phyloP scores from a whole-genome alignment of 1,139 yeast species.

The Magnusiomyces ingens region DNA sequence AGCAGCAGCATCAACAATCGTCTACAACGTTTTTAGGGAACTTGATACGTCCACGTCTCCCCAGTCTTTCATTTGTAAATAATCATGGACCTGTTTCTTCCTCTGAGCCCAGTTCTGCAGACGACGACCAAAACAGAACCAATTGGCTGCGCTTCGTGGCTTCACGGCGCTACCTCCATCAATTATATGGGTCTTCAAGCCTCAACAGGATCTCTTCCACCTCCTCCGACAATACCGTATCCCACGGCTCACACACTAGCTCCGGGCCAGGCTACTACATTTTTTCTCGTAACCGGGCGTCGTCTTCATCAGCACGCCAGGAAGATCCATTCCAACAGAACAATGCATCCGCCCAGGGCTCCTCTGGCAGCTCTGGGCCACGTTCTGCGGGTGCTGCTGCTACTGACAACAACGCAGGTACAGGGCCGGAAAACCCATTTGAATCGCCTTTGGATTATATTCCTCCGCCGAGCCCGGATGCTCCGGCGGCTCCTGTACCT shows the following conservation, averaged over 20 bases:
- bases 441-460: too few species aligned
- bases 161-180: slow-evolving; percentile 20
- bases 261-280: background rate
- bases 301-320: background rate
- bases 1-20: slow-evolving; percentile 3
- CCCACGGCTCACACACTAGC: background rate
- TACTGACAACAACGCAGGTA: too few species aligned
- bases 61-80: background rate
- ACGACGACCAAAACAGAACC: slow-evolving; percentile 21
- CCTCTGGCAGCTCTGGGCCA: too few species aligned
- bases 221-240: background rate
- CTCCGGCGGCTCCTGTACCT: too few species aligned
- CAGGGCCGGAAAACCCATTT: too few species aligned
- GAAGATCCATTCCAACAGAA: too few species aligned
- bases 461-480: too few species aligned
- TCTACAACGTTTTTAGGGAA: background rate
- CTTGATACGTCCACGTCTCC: background rate
- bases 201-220: background rate
- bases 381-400: too few species aligned
- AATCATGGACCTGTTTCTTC: background rate
- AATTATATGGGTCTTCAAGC: background rate
- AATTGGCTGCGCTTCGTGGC: slow-evolving; percentile 25
- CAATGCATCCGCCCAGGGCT: too few species aligned
- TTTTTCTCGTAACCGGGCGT: background rate
- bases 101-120: background rate